Percentiles rank a stretch among this genome's conserved stretches.
phyloP scores from a whole-genome alignment of 768 basidiomycete genomes.

The Russula griseocarnosa region DNA sequence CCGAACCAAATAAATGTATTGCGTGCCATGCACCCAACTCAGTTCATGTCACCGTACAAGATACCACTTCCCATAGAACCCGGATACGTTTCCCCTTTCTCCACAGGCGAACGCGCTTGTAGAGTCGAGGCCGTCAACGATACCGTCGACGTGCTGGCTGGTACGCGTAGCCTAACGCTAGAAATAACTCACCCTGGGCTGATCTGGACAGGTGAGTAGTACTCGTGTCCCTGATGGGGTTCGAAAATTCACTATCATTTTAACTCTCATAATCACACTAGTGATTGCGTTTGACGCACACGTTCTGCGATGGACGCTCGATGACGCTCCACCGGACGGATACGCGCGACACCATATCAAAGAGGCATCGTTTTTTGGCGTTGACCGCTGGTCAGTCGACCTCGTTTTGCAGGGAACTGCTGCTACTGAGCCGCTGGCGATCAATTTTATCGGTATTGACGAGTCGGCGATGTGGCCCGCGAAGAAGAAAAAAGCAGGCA shows the following conservation, averaged over 20 bases:
- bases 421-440: slow-evolving; percentile 25
- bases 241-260: neutral
- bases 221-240: neutral
- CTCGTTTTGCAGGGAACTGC: slow-evolving; percentile 52
- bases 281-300: slow-evolving; percentile 91
- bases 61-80: slow-evolving; percentile 55
- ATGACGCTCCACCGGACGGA: slow-evolving; percentile 72
- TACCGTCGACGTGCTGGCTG: slow-evolving; percentile 48
- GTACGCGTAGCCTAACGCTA: slow-evolving; percentile 67
- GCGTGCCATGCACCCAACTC: slow-evolving; percentile 7
- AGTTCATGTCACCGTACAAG: slow-evolving; percentile 86
- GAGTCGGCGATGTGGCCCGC: slow-evolving; percentile 85
- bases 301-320: slow-evolving; percentile 79
- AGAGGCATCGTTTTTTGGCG: slow-evolving; percentile 82
- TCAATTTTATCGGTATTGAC: slow-evolving; percentile 81
- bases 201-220: slow-evolving; percentile 72
- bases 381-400: slow-evolving; percentile 67
- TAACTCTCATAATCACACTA: slow-evolving; percentile 28
- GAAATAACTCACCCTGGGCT: slow-evolving; percentile 70
- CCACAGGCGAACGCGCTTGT: slow-evolving; percentile 40
- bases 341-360: slow-evolving; percentile 83
- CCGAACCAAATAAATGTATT: neutral
- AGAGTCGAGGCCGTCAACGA: slow-evolving; percentile 57
- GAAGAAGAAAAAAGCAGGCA: slow-evolving; percentile 34
- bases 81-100: slow-evolving; percentile 31